Base-by-base conservation (phyloP, 1,139 yeast species). In the Lipomyces yarrowii region DNA sequence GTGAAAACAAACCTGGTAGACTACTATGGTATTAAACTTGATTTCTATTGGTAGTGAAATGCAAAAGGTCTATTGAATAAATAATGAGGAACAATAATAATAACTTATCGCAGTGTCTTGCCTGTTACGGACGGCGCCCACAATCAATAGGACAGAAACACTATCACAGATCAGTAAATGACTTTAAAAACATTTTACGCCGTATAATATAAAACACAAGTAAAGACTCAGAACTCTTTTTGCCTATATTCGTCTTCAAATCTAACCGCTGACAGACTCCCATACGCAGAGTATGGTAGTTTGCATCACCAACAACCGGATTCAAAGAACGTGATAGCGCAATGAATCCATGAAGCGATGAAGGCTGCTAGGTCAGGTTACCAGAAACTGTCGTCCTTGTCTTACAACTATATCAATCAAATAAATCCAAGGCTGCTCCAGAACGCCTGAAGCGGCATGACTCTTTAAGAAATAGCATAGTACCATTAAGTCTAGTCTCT, bases 361-460 rank as follows among this genome's bases (percentile, higher is more conserved):
- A 21, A 42, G n/a, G 58, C 35, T 13, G 23, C 39, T 26, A 30
- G n/a, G 39, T 18, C 66, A 60, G 67, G 39, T 64, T 64, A 64
- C 67, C 67, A 64, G 67, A 64, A 59, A 61, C 33, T 30, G 35
- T 54, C 52, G 26, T 63, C 65, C 57, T 63, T 39, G 60, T 39
- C 30, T 39, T 33, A 56, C 13, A 53, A 59, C n/a, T 4, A 18
- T 18, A 21, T 32, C 11, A 6, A 13, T 33, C 39, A 55, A 26
- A 26, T 26, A 26, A 26, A 30, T 13, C 32, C 32, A 18, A 18
- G 21, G 18, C 48, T 3, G 37, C 11, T 18, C 51, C 30, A 23
- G 10, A 13, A 13, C 18, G 15, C 8, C 18, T 23, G 15, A 32
- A 5, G 39, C 37, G 21, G 18, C 35, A 56, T 15, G 18, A 46